Evolutionary conservation across 2,329 filamentous ascomycete species (phyloP), one percentile per base, ranked within the genome.

Genomic region (Aphanoascus verrucosus): DNA sequence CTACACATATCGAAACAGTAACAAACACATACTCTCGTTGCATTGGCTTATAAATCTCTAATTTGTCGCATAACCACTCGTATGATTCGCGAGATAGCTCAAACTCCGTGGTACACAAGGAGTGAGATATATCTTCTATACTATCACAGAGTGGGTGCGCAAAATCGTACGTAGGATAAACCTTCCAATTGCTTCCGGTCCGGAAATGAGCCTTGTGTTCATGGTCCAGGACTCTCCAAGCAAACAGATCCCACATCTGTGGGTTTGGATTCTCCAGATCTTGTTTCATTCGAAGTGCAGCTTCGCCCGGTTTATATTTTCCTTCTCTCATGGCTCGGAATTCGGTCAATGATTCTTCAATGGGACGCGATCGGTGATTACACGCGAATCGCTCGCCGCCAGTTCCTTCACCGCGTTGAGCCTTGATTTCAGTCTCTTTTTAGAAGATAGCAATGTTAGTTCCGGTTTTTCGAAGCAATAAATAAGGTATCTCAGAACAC

Each of bases 111-210:
- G 93, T 97, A 67, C 91, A 97, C 17, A 97, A 76, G 12, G 85
- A 91, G 73, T 96, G 91, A 0, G 90, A 90, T 63, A 97, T 94
- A 15, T 80, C 80, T 69, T 98, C 93, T 59, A 95, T 88, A 60
- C 86, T 90, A 76, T 97, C 93, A 62, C 87, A 91, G 19, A 96
- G 75, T 68, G 87, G 94, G 73, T 94, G 88, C 0, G 85, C 86
- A 66, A 94, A 94, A 67, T 95, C 90, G 64, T 96, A 96, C 0
- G 91, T 94, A 0, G 93, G 93, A 67, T 95, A 96, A 58, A 96
- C 94, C 69, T 83, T 85, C 89, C 90, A 97, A 65, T 85, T 82
- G 59, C 80, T 75, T 31, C 86, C 88, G 0, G 90, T 94, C 35
- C 87, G 80, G 69, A 88, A 82, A 66, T 94, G 88, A 42, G 74